A percentile compares a stretch with the other conserved stretches of the same genome.
Conservation (phyloP, 495 filamentous ascomycete species). For the Letharia lupina region DNA sequence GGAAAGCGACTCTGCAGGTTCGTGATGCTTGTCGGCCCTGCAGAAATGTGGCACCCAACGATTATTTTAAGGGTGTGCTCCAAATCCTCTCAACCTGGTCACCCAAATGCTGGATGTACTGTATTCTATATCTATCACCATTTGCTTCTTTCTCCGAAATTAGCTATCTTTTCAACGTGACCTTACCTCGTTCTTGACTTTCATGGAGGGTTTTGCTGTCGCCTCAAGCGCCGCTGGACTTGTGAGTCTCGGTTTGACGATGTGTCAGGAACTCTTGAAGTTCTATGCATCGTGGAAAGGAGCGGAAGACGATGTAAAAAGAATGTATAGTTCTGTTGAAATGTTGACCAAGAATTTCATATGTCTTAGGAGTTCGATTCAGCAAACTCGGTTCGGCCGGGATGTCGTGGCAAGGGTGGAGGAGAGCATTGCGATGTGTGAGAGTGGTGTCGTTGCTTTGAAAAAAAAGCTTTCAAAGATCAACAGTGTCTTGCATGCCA, state of each 20-base stretch:
- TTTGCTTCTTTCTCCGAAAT: neutral
- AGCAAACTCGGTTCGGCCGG: neutral
- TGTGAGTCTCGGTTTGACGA: constrained; percentile 17
- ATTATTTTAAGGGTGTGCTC: neutral
- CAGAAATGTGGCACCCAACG: neutral
- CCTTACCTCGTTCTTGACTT: neutral
- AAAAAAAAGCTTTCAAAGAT: constrained; percentile 22
- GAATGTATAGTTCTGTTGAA: constrained; percentile 12
- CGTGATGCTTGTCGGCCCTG: neutral
- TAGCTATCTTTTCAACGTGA: neutral
- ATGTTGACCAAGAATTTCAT: constrained; percentile 17
- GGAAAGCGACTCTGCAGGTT: neutral
- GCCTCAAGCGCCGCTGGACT: constrained; percentile 16
- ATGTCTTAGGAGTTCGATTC: constrained; percentile 8
- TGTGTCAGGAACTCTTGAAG: constrained; percentile 16
- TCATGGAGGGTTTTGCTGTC: constrained; percentile 12
- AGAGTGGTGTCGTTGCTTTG: constrained; percentile 6
- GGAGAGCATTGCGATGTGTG: constrained; percentile 15
- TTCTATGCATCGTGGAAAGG: constrained; percentile 21
- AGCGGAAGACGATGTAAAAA: constrained; percentile 13
- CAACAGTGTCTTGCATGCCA: neutral
- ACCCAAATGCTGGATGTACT: neutral
- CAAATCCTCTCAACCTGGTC: neutral
- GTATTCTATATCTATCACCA: too few species aligned
- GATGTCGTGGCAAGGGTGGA: constrained; percentile 14